Evolutionary conservation across 2,329 filamentous ascomycete species (phyloP), one percentile per base, ranked within the genome.

Genomic region (Cladosporium sp.): DNA sequence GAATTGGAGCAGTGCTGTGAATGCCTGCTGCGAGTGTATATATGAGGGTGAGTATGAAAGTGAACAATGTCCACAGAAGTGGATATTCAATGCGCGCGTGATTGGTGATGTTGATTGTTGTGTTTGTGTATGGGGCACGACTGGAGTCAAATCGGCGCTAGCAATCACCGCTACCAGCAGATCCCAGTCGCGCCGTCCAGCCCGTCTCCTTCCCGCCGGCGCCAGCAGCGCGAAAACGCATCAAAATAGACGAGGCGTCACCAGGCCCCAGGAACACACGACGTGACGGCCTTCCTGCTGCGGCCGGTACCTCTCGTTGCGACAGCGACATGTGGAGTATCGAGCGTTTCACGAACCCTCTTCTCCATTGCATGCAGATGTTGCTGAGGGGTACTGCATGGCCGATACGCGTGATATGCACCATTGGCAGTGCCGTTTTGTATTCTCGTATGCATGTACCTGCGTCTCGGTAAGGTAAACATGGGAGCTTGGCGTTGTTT

Each of bases 291-390:
- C 50, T 10, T 4, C 10, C 23, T 56, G n/a, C 49, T 21, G 61
- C 61, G 61, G 61, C 61, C 61, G 60, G 49, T 31, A 53, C 21
- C 60, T 33, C 16, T 50, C 60, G 61, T 63, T 63, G 61, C 61
- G 50, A 63, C 61, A 63, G 61, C 52, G 61, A 63, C 61, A 46
- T 52, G 61, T 56, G 61, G 61, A 46, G 50, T 10, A 18, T 31
- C 10, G 5, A 10, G 12, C 49, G 49, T 52, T 52, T 28, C 49
- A 52, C 49, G 49, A 28, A 18, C 49, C 23, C 12, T 29, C 28
- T 28, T 52, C 23, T 52, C 49, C 23, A 35, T 33, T 7, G n/a
- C 28, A 11, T 33, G 26, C 50, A 29, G 52, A 55, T 33, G n/a
- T 29, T 40, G 21, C 2, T 57, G 55, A 57, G 55, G 33, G 55